Evolutionary conservation across 1,139 yeast genomes (phyloP).

Genomic region (Kodamaea arcana): DNA sequence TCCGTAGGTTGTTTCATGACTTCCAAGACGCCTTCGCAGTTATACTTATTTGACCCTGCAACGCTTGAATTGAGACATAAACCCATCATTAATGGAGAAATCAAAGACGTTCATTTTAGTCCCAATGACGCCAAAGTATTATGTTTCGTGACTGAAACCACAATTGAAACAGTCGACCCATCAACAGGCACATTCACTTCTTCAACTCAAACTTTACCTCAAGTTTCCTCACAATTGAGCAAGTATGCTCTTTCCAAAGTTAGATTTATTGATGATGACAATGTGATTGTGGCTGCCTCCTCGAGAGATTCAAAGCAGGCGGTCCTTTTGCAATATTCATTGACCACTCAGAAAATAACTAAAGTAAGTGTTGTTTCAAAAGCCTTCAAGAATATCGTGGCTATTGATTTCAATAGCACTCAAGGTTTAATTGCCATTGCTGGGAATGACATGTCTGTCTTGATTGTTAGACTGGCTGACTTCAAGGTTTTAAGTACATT

Average conservation of each 20-base stretch:
- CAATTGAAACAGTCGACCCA: slow-evolving; percentile 52
- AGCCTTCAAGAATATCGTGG: slow-evolving; percentile 63
- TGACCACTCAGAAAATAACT: slow-evolving; percentile 38
- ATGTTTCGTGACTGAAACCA: slow-evolving; percentile 52
- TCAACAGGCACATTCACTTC: slow-evolving; percentile 39
- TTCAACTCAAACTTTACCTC: slow-evolving; percentile 22
- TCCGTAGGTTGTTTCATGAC: slow-evolving; percentile 61
- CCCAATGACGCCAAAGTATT: slow-evolving; percentile 50
- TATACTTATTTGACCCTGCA: slow-evolving; percentile 57
- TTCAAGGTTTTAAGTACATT: slow-evolving; percentile 49
- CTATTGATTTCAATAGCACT: slow-evolving; percentile 50
- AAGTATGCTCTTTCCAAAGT: slow-evolving; percentile 51
- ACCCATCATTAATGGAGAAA: slow-evolving; percentile 26
- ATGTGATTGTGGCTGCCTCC: slow-evolving; percentile 55
- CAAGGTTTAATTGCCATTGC: slow-evolving; percentile 63
- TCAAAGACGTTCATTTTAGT: slow-evolving; percentile 32
- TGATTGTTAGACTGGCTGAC: slow-evolving; percentile 48
- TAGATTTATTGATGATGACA: slow-evolving; percentile 51
- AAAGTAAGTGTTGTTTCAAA: slow-evolving; percentile 44
- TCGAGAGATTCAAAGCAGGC: slow-evolving; percentile 38
- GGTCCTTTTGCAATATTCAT: slow-evolving; percentile 38
- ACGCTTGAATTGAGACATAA: slow-evolving; percentile 43
- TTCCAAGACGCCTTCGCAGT: slow-evolving; percentile 54
- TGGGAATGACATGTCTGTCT: slow-evolving; percentile 70
- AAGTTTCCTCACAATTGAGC: slow-evolving; percentile 24